Evolutionary conservation across 352 stramenopile species (phyloP).

Genomic region (Peronosclerospora sorghi): DNA sequence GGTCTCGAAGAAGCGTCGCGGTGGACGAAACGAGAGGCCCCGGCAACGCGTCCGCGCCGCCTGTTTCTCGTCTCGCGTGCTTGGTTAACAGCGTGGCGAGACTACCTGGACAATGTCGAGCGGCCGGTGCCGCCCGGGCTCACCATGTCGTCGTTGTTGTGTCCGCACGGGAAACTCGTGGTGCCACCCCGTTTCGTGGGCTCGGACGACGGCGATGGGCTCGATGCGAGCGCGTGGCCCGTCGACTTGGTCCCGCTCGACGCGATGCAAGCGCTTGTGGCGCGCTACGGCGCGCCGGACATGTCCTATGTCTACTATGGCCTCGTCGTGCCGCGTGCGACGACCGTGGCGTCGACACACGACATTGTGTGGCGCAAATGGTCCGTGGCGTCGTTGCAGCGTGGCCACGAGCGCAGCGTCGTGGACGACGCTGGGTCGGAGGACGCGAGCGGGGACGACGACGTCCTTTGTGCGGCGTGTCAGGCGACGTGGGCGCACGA

Average conservation of each 20-base stretch:
- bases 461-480: conserved; percentile 38
- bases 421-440: too few species aligned
- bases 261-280: conserved; percentile 43
- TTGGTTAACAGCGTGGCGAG: conserved; percentile 55
- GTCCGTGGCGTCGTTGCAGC: conserved; percentile 25
- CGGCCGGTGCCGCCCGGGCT: conserved; percentile 23
- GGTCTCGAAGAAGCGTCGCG: conserved; percentile 15
- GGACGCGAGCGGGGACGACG: conserved; percentile 16
- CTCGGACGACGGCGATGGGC: conserved; percentile 26
- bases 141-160: conserved; percentile 26
- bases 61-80: conserved; percentile 49
- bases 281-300: conserved; percentile 45
- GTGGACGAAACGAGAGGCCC: conserved; percentile 11
- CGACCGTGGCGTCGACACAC: conserved; percentile 6
- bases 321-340: conserved; percentile 10
- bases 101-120: conserved; percentile 68
- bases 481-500: conserved; percentile 28
- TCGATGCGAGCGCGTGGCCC: conserved; percentile 34
- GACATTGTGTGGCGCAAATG: conserved; percentile 37
- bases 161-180: conserved; percentile 43
- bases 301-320: conserved; percentile 43
- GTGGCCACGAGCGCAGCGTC: conserved; percentile 21
- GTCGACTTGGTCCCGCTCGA: conserved; percentile 50
- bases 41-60: conserved; percentile 10
- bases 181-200: conserved; percentile 34